phyloP scores from a whole-genome alignment of 306 rosid genomes.

The Quillaja saponaria region DNA sequence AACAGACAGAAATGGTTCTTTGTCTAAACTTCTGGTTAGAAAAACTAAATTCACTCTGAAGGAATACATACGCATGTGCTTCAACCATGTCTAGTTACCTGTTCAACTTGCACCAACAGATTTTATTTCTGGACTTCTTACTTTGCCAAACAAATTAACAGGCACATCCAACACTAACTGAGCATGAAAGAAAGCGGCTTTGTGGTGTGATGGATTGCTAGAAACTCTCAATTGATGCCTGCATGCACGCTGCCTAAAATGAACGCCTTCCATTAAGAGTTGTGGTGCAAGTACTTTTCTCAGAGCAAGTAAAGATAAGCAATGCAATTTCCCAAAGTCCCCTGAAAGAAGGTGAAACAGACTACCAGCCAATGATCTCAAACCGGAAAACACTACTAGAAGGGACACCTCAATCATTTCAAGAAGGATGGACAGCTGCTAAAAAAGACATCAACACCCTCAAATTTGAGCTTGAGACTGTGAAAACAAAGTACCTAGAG shows the following conservation, averaged over 20 bases:
- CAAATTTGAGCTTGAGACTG: constrained; percentile 85
- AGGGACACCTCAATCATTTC: constrained; percentile 94
- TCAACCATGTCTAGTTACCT: neutral
- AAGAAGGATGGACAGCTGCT: constrained; percentile 93
- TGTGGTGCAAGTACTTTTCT: constrained; percentile 94
- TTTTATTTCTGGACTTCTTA: constrained; percentile 7
- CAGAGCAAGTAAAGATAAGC: constrained; percentile 91
- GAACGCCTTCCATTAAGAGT: constrained; percentile 95
- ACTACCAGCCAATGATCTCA: constrained; percentile 59
- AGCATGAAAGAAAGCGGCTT: constrained; percentile 92
- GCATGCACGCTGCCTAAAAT: constrained; percentile 97
- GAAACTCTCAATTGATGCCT: constrained; percentile 95
- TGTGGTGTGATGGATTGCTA: constrained; percentile 98
- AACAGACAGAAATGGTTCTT: too few species aligned
- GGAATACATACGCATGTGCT: neutral
- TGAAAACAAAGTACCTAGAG: constrained; percentile 78
- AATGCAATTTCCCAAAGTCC: constrained; percentile 67
- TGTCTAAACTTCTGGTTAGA: constrained; percentile 7
- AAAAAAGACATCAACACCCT: constrained; percentile 93
- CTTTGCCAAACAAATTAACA: constrained; percentile 35
- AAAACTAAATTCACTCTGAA: neutral
- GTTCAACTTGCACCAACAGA: neutral
- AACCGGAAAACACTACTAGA: constrained; percentile 84
- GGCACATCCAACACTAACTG: constrained; percentile 95
- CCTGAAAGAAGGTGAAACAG: constrained; percentile 68